These are phyloP conservation scores for Amaranthus tricolor DNA, from an alignment of 179 eudicot genomes.

Conservation along the genomic window DNA sequence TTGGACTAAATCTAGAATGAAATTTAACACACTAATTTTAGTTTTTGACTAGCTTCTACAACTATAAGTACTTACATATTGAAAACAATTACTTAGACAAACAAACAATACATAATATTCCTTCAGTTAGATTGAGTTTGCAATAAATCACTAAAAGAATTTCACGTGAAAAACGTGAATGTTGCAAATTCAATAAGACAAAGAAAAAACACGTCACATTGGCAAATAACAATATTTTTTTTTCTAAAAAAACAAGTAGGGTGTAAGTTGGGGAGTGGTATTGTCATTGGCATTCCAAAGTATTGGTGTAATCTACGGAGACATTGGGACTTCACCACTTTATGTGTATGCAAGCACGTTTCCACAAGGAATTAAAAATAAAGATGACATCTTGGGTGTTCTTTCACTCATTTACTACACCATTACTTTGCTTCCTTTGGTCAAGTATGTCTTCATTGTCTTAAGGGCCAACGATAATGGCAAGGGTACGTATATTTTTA, in stretches of 20 bases:
- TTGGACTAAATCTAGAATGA: no score
- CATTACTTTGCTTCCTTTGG: slow-evolving; percentile 60
- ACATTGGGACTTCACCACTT: slow-evolving; percentile 76
- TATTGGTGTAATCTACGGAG: slow-evolving; percentile 75
- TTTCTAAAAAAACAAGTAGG: slow-evolving; percentile 7
- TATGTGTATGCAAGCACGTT: slow-evolving; percentile 65
- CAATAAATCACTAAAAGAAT: background rate
- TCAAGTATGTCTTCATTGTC: slow-evolving; percentile 79
- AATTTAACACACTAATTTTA: no score
- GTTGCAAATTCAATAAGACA: no score
- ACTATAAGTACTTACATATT: no score
- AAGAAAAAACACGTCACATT: background rate
- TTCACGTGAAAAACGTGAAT: background rate
- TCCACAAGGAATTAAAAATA: slow-evolving; percentile 45
- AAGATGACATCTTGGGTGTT: slow-evolving; percentile 59
- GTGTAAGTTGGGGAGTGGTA: slow-evolving; percentile 44
- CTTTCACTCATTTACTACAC: slow-evolving; percentile 72
- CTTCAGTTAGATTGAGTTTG: no score
- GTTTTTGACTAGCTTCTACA: no score
- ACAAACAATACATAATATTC: no score
- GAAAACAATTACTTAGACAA: no score
- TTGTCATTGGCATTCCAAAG: slow-evolving; percentile 71
- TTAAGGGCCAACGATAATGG: slow-evolving; percentile 72
- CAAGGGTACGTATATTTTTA: slow-evolving; percentile 45
- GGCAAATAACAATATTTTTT: background rate